These are phyloP conservation scores for Oemleria cerasiformis DNA, from an alignment of 306 rosid species.

Conservation along the genomic window DNA sequence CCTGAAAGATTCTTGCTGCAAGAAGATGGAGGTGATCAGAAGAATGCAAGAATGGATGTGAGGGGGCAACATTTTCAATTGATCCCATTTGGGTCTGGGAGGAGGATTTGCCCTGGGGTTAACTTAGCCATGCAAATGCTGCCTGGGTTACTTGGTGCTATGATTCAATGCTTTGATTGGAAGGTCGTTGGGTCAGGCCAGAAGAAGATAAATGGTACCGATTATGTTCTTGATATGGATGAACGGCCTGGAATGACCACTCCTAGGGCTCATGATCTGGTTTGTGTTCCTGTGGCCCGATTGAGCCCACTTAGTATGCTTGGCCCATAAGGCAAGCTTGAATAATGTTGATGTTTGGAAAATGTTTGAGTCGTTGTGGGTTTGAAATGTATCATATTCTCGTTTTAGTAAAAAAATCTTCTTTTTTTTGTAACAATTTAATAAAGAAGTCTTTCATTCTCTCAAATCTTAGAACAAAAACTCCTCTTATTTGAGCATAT, in stretches of 20 bases:
- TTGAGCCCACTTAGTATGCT: not conserved
- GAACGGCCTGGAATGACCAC: constrained; percentile 37
- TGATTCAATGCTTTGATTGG: constrained; percentile 51
- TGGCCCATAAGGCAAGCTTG: not conserved
- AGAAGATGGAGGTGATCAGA: not conserved
- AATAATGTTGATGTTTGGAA: not conserved
- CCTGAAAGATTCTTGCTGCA: constrained; percentile 34
- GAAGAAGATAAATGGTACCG: constrained; percentile 9
- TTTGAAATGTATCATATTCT: too few species aligned
- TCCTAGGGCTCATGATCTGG: constrained; percentile 38
- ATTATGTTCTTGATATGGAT: constrained; percentile 26
- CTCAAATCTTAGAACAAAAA: too few species aligned
- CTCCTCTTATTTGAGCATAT: too few species aligned
- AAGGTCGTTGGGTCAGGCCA: constrained; percentile 23
- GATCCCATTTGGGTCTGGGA: constrained; percentile 57
- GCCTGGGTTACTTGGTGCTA: constrained; percentile 36
- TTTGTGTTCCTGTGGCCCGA: constrained; percentile 35
- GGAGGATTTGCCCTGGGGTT: constrained; percentile 49
- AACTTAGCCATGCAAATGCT: constrained; percentile 40
- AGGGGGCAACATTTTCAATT: constrained; percentile 36
- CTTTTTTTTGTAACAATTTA: too few species aligned
- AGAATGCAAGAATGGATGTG: not conserved
- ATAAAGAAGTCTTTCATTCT: too few species aligned
- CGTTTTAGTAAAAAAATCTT: too few species aligned
- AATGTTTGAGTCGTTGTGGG: not conserved